Conservation (phyloP, 129 eudicot species). For the Helianthus tuberosus region DNA sequence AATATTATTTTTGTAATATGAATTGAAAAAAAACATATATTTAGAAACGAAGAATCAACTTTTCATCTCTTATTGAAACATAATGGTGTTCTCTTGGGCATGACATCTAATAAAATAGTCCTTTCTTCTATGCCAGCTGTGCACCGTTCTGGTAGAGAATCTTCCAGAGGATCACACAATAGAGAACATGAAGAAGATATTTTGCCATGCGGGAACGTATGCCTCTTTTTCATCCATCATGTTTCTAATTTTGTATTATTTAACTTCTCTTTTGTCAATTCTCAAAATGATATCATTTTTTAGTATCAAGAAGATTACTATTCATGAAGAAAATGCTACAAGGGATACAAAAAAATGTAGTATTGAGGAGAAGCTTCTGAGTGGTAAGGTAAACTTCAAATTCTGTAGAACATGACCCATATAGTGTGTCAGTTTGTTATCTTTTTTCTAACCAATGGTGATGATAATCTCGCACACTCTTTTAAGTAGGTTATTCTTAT, state of each 20-base stretch:
- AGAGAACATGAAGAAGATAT: slow-evolving; percentile 68
- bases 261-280: not conserved
- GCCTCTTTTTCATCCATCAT: slow-evolving; percentile 19
- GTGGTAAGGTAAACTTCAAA: slow-evolving; percentile 65
- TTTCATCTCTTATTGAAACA: not conserved
- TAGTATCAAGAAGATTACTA: slow-evolving; percentile 70
- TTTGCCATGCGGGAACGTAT: slow-evolving; percentile 79
- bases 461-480: not conserved
- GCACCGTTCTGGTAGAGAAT: slow-evolving; percentile 95
- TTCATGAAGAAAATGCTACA: slow-evolving; percentile 70
- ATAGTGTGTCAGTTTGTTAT: not conserved
- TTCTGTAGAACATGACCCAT: not conserved
- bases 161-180: slow-evolving; percentile 87
- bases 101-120: slow-evolving; percentile 14
- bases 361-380: slow-evolving; percentile 73
- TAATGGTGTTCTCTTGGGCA: slow-evolving; percentile 8
- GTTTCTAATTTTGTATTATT: slow-evolving; percentile 1
- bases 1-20: not conserved
- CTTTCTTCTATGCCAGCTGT: slow-evolving; percentile 39
- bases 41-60: not conserved
- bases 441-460: not conserved
- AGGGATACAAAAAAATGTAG: slow-evolving; percentile 56
- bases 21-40: not conserved
- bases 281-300: slow-evolving; percentile 8
- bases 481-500: not conserved